Evolutionary conservation across 208 protist species (phyloP).

Genomic region (Kentomonas sorsogonicus): DNA sequence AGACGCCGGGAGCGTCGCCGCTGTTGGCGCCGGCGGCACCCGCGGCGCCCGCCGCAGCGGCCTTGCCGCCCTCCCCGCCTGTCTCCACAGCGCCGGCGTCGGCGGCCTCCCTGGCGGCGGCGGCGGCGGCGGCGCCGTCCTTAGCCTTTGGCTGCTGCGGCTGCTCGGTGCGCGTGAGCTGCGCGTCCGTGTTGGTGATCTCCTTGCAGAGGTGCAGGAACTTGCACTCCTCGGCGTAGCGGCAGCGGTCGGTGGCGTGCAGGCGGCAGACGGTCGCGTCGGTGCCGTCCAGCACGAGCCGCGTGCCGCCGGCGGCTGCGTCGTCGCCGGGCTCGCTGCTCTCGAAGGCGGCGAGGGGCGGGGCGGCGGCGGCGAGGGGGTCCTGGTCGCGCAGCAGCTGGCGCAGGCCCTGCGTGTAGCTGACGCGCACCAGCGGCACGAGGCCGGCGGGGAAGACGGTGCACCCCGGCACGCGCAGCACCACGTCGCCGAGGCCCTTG

Average conservation of each 20-base stretch:
- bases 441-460: constrained; percentile 20
- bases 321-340: constrained; percentile 13
- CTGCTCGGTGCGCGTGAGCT: constrained; percentile 19
- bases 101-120: background rate
- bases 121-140: background rate
- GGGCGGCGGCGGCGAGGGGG: constrained; percentile 1
- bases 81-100: background rate
- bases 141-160: no score
- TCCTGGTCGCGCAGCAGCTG: constrained; percentile 43
- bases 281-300: constrained; percentile 26
- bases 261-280: constrained; percentile 51
- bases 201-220: constrained; percentile 81
- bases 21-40: no score
- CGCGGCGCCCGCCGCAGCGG: no score
- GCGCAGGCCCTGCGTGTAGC: constrained; percentile 59
- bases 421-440: constrained; percentile 42
- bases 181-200: constrained; percentile 26
- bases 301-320: constrained; percentile 23
- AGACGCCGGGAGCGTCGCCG: no score
- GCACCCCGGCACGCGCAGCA: constrained; percentile 32
- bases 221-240: constrained; percentile 80
- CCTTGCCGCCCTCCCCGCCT: no score
- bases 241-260: constrained; percentile 66
- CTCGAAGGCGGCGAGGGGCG: constrained; percentile 4
- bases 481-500: constrained; percentile 17